phyloP scores from a whole-genome alignment of 768 basidiomycete species.

The Mycena venus region DNA sequence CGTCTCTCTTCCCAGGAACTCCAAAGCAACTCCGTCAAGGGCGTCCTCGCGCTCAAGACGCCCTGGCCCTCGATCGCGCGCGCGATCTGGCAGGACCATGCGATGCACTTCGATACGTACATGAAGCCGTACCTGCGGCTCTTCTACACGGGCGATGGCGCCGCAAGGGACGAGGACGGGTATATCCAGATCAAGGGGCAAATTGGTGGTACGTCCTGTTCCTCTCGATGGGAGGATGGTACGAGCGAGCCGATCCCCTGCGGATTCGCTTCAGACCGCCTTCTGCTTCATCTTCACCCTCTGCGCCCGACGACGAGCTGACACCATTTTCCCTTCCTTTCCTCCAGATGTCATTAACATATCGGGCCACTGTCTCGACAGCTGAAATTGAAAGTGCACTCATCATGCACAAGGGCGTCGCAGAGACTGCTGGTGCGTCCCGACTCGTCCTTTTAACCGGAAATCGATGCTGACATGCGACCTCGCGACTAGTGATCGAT shows the following conservation, averaged over 20 bases:
- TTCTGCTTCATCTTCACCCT: too few relatives aligned
- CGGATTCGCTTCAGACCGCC: too few relatives aligned
- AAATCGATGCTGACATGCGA: constrained; percentile 10
- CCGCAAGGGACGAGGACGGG: constrained; percentile 92
- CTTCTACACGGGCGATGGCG: constrained; percentile 99
- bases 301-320: too few relatives aligned
- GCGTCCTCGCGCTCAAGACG: constrained; percentile 85
- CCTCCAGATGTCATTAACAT: constrained; percentile 94
- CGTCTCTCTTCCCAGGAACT: too few relatives aligned
- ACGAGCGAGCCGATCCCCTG: too few relatives aligned
- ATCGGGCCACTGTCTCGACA: constrained; percentile 97
- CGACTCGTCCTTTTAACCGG: neutral
- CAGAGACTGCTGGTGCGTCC: constrained; percentile 85
- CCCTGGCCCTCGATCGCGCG: constrained; percentile 98
- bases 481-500: constrained; percentile 72
- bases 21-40: constrained; percentile 87
- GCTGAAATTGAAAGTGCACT: constrained; percentile 98
- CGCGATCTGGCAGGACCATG: constrained; percentile 93
- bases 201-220: constrained; percentile 83
- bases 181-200: constrained; percentile 99
- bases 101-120: constrained; percentile 73
- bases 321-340: neutral
- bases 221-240: too few relatives aligned
- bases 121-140: constrained; percentile 87
- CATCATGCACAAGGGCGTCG: constrained; percentile 94